A percentile compares a stretch with the other conserved stretches of the same genome.
Evolutionary conservation across 2,329 filamentous ascomycete species (phyloP).

Genomic region (Aspergillus ruber): DNA sequence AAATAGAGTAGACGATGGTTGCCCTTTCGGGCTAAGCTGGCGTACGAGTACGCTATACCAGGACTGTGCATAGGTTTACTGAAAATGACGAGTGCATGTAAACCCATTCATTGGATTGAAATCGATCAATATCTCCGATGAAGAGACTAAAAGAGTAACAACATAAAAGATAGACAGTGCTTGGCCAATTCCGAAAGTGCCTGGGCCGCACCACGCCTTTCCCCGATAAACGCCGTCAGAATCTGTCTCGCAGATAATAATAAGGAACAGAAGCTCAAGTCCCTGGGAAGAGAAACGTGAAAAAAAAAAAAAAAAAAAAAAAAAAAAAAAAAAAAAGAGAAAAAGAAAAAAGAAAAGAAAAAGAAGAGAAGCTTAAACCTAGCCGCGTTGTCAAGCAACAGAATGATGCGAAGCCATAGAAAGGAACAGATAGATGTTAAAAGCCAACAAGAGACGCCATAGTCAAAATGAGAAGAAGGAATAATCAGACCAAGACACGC

Average conservation of each 20-base stretch:
- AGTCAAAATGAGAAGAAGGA: constrained; percentile 3
- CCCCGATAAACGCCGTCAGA: constrained; percentile 13
- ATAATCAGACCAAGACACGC: neutral
- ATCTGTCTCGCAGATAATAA: constrained; percentile 4
- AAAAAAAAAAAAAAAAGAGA: constrained; percentile 5
- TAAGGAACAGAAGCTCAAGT: neutral
- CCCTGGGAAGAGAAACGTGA: neutral
- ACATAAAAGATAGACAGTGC: neutral
- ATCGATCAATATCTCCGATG: neutral
- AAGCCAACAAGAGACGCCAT: constrained; percentile 2
- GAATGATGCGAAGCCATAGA: constrained; percentile 5
- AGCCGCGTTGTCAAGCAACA: constrained; percentile 1
- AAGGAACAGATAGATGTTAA: constrained; percentile 1
- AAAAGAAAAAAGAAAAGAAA: neutral
- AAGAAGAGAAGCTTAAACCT: constrained; percentile 11
- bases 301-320: constrained; percentile 6
- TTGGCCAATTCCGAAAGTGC: constrained; percentile 3
- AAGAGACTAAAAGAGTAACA: neutral
- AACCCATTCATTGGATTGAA: neutral
- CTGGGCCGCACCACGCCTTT: constrained; percentile 5
- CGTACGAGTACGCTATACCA: too few species aligned
- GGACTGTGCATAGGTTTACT: too few species aligned
- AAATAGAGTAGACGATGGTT: too few species aligned
- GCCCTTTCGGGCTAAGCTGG: too few species aligned
- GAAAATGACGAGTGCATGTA: too few species aligned